Evolutionary conservation across 257 asterid genomes (phyloP), one percentile per base, ranked within the genome.

Genomic region (Nicotiana tabacum): DNA sequence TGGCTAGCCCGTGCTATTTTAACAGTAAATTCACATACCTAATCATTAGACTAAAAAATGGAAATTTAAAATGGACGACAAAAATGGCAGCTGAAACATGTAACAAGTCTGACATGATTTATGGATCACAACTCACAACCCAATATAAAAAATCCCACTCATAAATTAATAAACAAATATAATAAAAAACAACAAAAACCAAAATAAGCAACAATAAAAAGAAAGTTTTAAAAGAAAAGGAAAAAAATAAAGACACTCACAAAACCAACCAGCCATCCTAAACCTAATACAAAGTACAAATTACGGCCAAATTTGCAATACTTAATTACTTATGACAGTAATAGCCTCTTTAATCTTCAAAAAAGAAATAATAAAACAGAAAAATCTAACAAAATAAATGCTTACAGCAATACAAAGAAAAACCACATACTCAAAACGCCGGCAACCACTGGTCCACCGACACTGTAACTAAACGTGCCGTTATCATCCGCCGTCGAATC

Each of bases 401-500:
- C 78, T 70, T 15, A 72, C 51, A 72, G 24, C 79, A 72, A 13
- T 72, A 72, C 51, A 72, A 46, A 21, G 61, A 72, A 24, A 72
- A 72, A 13, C 61, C 79, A 48, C 79, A 72, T 46, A 24, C 61
- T 46, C 79, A 72, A 72, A 72, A 72, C 61, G 7, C 61, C 79
- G n/a, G 58, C 39, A 0, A 72, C 39, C 39, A 72, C 79, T 5
- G 60, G 21, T 48, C 79, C 79, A 72, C 61, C 79, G 51, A 12
- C 39, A 24, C 79, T 24, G 39, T 24, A 72, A 48, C 79, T 46
- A 21, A 24, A 24, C 61, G 24, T 39, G n/a, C 79, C 35, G 24
- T 72, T 72, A 24, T 48, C 61, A 72, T 84, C 89, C 16, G 92
- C 93, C 4, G 89, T 85, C 64, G 85, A 90, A 68, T 91, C 96